phyloP scores from a whole-genome alignment of 495 filamentous ascomycete species.

The Talaromyces adpressus region DNA sequence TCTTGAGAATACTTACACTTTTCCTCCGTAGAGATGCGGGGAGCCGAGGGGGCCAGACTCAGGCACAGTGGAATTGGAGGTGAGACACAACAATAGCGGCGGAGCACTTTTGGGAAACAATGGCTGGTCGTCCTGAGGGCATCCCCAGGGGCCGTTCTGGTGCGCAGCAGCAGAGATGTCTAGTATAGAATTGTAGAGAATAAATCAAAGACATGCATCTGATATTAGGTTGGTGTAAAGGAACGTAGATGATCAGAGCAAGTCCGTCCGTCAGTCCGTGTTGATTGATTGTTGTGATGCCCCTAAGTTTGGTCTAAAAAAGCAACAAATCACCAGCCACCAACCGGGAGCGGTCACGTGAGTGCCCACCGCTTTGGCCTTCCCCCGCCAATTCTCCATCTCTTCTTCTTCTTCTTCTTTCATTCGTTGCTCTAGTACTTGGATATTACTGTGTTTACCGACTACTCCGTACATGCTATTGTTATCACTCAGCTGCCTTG shows the following conservation, averaged over 20 bases:
- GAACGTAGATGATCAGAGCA: neutral
- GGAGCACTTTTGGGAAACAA: neutral
- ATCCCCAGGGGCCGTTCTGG: neutral
- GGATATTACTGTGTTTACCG: neutral
- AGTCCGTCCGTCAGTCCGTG: neutral
- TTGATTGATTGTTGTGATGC: neutral
- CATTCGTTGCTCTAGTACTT: neutral
- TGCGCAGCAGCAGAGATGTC: neutral
- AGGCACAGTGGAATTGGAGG: neutral
- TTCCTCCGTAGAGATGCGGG: neutral
- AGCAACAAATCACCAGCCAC: neutral
- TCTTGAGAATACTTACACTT: neutral
- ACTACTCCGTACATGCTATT: neutral
- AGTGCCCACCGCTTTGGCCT: neutral
- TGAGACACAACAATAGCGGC: constrained; percentile 3
- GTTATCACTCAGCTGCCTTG: neutral
- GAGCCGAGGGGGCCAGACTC: neutral
- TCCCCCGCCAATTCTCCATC: neutral
- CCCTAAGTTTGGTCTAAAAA: neutral
- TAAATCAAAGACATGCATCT: neutral
- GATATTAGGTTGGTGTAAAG: neutral
- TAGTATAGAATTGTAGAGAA: neutral
- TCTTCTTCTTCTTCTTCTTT: neutral
- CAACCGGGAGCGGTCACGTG: neutral
- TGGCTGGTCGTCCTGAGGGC: neutral